Conservation (phyloP, 2,329 filamentous ascomycete genomes). For the Myriosclerotinia curreyana region DNA sequence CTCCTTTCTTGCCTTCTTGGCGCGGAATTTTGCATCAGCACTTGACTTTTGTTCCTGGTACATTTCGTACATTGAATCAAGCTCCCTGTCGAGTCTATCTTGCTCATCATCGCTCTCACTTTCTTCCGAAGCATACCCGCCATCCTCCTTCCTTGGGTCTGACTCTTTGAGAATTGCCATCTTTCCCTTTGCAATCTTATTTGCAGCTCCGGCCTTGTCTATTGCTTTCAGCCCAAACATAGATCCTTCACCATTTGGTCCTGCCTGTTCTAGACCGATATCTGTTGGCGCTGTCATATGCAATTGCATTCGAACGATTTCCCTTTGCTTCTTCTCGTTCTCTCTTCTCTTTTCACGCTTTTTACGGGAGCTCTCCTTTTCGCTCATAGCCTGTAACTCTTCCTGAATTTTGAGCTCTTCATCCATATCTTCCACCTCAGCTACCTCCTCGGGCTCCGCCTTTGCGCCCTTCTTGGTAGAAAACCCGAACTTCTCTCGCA, state of each 20-base stretch:
- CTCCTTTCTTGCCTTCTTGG: conserved; percentile 82
- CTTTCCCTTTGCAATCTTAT: conserved; percentile 69
- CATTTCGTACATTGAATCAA: conserved; percentile 83
- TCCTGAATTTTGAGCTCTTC: conserved; percentile 89
- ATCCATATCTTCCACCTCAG: conserved; percentile 85
- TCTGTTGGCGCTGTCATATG: conserved; percentile 96
- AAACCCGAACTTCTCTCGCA: conserved; percentile 88
- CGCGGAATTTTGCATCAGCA: conserved; percentile 80
- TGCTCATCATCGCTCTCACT: conserved; percentile 72
- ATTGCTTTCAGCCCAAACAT: conserved; percentile 85
- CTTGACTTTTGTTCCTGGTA: conserved; percentile 79
- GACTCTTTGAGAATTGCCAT: conserved; percentile 67
- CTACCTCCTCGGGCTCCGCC: conserved; percentile 57
- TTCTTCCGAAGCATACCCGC: conserved; percentile 53
- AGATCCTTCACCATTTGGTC: conserved; percentile 72
- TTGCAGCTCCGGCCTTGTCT: conserved; percentile 69
- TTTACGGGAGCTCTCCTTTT: conserved; percentile 71
- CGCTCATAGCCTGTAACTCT: conserved; percentile 77
- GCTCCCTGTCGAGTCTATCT: conserved; percentile 76
- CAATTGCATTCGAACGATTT: conserved; percentile 94
- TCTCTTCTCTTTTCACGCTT: conserved; percentile 82
- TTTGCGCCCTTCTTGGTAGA: conserved; percentile 57
- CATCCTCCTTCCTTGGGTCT: conserved; percentile 58
- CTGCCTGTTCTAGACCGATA: conserved; percentile 85
- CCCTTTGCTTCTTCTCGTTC: conserved; percentile 91